Conservation (phyloP, 2,329 filamentous ascomycete species). For the Verticillium albo-atrum region DNA sequence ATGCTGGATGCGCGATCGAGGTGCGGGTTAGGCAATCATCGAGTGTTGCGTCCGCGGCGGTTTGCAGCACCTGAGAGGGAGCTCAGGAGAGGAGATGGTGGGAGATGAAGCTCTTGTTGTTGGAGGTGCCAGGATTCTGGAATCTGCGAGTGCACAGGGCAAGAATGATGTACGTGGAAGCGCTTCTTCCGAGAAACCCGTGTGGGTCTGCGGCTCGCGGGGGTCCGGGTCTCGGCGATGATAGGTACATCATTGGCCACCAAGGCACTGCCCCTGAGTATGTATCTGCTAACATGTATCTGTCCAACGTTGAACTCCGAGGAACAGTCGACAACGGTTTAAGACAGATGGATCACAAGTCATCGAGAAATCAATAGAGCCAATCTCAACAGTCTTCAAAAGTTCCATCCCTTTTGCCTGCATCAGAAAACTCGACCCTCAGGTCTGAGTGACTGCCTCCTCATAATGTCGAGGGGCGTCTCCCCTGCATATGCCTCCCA, state of each 20-base stretch:
- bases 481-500: too few species aligned
- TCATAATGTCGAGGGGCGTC: too few species aligned
- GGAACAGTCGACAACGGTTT: background rate
- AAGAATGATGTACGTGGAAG: background rate
- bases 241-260: background rate
- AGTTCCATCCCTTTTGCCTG: background rate
- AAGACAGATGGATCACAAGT: background rate
- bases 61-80: background rate
- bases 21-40: background rate
- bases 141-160: background rate
- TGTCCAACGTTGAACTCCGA: background rate
- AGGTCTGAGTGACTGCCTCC: background rate
- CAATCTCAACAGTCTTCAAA: background rate
- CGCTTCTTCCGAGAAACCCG: background rate
- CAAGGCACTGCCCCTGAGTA: background rate
- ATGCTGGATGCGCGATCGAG: background rate
- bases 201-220: background rate
- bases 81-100: background rate
- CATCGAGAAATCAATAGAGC: background rate
- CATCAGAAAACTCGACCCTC: background rate
- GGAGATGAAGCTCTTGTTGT: background rate
- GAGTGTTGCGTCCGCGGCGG: background rate
- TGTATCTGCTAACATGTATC: background rate
- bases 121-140: background rate
- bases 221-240: background rate